Base-by-base conservation (phyloP, 805 yeast genomes). In the Myxozyma geophila region DNA sequence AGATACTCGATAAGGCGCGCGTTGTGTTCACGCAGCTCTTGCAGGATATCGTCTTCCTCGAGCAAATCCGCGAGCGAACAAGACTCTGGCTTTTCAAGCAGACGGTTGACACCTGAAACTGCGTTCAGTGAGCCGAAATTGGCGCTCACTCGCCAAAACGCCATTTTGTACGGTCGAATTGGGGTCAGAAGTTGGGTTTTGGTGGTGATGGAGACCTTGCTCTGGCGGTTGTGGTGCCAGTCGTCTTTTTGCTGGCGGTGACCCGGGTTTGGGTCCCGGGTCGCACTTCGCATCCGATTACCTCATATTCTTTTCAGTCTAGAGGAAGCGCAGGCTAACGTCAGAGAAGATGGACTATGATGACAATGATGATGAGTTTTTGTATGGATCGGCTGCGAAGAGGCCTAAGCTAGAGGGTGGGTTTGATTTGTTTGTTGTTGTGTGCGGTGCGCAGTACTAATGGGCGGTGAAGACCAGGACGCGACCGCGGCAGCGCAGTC, bases 1-100 rank as follows among this genome's bases (percentile, higher is more conserved):
- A 95, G 79, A 71, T 87, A 87, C 71, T 91, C 95, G 46, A 92
- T 80, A 55, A 95, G 81, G 72, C 88, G 87, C 51, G 87, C 82
- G 74, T 89, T 89, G 19, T 91, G 86, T 23, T 88, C 84, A 67
- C 87, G 77, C 43, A 90, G 78, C 73, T 90, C 95, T 62, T 89
- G 89, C 35, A 89, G 79, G 36, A 90, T 75, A 63, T 88, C 92
- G 52, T 85, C 88, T 70, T 89, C 93, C 72, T 88, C 92, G 65
- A 90, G 77, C 51, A 90, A 75, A 54, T 87, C 88, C 37, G 70
- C 67, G 39, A 76, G 71, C 17, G 77, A 73, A 66, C 77, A 79
- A 48, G 48, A 23, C 62, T 81, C 80, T 4, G 80, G 80, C 61
- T 76, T 78, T 63, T 83, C 85, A 50, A 75, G 84, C 77, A 72